phyloP scores from a whole-genome alignment of 495 filamentous ascomycete species.

The Talaromyces proteolyticus region DNA sequence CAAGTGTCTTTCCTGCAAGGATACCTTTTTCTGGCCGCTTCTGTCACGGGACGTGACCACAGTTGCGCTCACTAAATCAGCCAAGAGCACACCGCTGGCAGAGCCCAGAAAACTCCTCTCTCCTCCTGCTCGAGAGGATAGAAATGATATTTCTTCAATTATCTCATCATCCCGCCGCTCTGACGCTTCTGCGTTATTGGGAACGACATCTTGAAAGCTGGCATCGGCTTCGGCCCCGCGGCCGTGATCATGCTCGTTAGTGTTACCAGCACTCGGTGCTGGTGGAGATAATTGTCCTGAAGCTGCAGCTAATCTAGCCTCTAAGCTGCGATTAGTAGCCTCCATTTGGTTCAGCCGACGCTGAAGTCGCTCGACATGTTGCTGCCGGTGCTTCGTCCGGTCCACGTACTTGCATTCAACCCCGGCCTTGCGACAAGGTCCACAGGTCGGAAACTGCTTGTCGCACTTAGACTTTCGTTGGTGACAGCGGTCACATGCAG shows the following conservation, averaged over 20 bases:
- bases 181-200: too few species aligned
- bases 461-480: conserved; percentile 27
- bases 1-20: too few species aligned
- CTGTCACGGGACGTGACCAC: conserved; percentile 3
- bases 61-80: conserved; percentile 13
- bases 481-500: conserved; percentile 23
- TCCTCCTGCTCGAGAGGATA: conserved; percentile 16
- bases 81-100: conserved; percentile 17
- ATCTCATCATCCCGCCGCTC: too few species aligned
- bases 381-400: conserved; percentile 11
- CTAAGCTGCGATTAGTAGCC: conserved; percentile 10
- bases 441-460: conserved; percentile 22
- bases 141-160: conserved; percentile 20
- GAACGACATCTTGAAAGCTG: too few species aligned
- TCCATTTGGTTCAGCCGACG: conserved; percentile 11
- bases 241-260: not conserved
- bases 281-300: not conserved
- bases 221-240: not conserved
- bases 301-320: conserved; percentile 6
- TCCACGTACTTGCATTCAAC: conserved; percentile 19
- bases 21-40: not conserved
- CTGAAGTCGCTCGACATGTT: conserved; percentile 14
- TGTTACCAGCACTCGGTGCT: not conserved
- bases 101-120: conserved; percentile 19
- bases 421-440: conserved; percentile 15